These are phyloP conservation scores for Penicillium frequentans DNA, from an alignment of 2,329 filamentous ascomycete species.

Conservation along the genomic window DNA sequence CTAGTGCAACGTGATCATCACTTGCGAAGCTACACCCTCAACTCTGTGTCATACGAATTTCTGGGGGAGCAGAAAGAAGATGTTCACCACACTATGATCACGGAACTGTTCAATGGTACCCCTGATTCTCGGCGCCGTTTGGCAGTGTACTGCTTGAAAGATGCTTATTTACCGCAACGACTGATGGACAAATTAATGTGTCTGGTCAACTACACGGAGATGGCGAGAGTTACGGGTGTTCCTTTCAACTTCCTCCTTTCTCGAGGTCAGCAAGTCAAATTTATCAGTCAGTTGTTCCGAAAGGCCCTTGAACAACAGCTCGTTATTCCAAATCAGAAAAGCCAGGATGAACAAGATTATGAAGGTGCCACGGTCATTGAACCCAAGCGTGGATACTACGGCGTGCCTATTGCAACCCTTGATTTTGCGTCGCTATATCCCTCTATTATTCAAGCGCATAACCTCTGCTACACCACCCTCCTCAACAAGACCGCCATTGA, in stretches of 20 bases:
- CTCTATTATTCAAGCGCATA: constrained; percentile 98
- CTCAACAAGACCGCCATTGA: constrained; percentile 77
- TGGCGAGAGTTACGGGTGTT: constrained; percentile 98
- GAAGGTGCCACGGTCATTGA: constrained; percentile 98
- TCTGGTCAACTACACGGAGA: constrained; percentile 98
- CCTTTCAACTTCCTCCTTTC: constrained; percentile 93
- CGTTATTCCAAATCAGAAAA: constrained; percentile 83
- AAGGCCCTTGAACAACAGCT: constrained; percentile 92
- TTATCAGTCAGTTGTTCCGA: constrained; percentile 94
- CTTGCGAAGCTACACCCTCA: constrained; percentile 92
- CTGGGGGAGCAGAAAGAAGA: constrained; percentile 97
- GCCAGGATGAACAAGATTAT: constrained; percentile 82
- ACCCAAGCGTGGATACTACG: constrained; percentile 87
- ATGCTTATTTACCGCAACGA: constrained; percentile 90
- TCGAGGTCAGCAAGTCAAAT: constrained; percentile 94
- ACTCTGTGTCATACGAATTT: constrained; percentile 94
- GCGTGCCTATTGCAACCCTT: constrained; percentile 90
- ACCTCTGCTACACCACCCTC: constrained; percentile 94
- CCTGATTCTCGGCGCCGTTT: constrained; percentile 86
- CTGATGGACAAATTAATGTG: constrained; percentile 98
- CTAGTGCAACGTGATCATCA: constrained; percentile 93
- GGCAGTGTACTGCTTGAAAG: constrained; percentile 95
- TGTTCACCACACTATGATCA: constrained; percentile 99
- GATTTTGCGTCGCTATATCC: constrained; percentile 99
- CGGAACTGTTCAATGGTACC: constrained; percentile 94